phyloP scores from a whole-genome alignment of 768 basidiomycete genomes.

The Pulveroboletus sp. region DNA sequence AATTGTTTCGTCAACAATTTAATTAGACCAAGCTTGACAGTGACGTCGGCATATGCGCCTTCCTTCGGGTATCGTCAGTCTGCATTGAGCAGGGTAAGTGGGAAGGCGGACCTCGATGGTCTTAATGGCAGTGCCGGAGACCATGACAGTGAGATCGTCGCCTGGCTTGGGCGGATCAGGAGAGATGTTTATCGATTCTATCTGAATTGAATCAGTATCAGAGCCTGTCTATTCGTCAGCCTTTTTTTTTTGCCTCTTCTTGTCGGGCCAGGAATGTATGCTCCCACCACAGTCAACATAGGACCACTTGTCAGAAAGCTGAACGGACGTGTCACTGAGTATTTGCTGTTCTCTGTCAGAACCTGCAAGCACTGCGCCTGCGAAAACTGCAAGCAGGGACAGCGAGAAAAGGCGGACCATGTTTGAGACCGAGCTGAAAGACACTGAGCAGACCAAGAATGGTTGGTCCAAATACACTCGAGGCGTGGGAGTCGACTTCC shows the following conservation, averaged over 20 bases:
- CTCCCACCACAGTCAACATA: slow-evolving; percentile 73
- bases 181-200: slow-evolving; percentile 65
- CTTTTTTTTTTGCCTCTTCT: not conserved
- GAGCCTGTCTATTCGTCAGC: slow-evolving; percentile 36
- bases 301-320: slow-evolving; percentile 50
- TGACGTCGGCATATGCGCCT: slow-evolving; percentile 85
- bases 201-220: slow-evolving; percentile 44
- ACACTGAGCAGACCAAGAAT: slow-evolving; percentile 18
- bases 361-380: slow-evolving; percentile 21
- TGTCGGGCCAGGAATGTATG: slow-evolving; percentile 3
- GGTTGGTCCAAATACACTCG: slow-evolving; percentile 11
- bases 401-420: slow-evolving; percentile 29
- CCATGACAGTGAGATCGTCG: slow-evolving; percentile 80
- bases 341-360: slow-evolving; percentile 28
- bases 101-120: slow-evolving; percentile 55
- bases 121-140: slow-evolving; percentile 53
- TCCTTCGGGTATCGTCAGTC: slow-evolving; percentile 48
- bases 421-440: slow-evolving; percentile 7
- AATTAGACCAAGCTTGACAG: slow-evolving; percentile 89
- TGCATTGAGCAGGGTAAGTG: not conserved
- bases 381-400: slow-evolving; percentile 28
- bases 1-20: slow-evolving; percentile 82
- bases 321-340: slow-evolving; percentile 28
- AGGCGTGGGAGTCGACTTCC: slow-evolving; percentile 21
- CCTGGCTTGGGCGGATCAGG: slow-evolving; percentile 93